Percentiles rank a stretch among this genome's conserved stretches.
These are phyloP conservation scores for Nepenthes mirabilis DNA, from an alignment of 148 eudicot species.

Conservation along the genomic window DNA sequence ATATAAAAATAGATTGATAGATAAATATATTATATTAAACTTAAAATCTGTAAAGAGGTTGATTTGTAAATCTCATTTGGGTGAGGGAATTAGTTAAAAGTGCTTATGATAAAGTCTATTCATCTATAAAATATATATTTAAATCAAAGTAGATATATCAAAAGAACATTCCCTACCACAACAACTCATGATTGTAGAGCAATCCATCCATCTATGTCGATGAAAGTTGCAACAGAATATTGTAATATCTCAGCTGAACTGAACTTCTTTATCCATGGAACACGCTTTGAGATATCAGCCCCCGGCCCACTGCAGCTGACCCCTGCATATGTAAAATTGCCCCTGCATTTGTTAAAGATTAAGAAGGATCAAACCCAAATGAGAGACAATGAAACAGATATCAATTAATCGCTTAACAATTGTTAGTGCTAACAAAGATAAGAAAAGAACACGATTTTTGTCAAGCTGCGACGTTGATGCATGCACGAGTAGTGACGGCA, in stretches of 20 bases:
- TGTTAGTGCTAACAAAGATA: not conserved
- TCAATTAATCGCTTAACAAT: not conserved
- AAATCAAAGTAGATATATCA: not conserved
- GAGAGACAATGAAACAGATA: not conserved
- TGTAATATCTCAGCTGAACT: not conserved
- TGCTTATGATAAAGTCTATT: too few species aligned
- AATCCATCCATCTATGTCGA: constrained; percentile 21
- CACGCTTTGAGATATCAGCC: constrained; percentile 15
- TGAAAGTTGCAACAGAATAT: constrained; percentile 8
- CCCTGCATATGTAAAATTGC: constrained; percentile 13
- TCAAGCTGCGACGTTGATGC: too few species aligned
- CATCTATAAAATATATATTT: too few species aligned
- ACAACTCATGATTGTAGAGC: constrained; percentile 5
- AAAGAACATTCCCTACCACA: not conserved
- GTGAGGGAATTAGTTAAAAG: too few species aligned
- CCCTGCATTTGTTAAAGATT: not conserved
- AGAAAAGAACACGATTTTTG: too few species aligned
- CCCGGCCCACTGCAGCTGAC: constrained; percentile 15
- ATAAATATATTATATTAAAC: too few species aligned
- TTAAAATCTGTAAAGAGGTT: too few species aligned
- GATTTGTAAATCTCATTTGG: too few species aligned
- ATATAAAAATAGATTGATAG: too few species aligned
- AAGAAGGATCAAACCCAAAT: not conserved
- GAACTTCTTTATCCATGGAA: constrained; percentile 14
- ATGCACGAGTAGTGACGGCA: too few species aligned